These are phyloP conservation scores for Oryza meyeriana DNA, from an alignment of 176 grass and related monocot genomes.

Conservation along the genomic window DNA sequence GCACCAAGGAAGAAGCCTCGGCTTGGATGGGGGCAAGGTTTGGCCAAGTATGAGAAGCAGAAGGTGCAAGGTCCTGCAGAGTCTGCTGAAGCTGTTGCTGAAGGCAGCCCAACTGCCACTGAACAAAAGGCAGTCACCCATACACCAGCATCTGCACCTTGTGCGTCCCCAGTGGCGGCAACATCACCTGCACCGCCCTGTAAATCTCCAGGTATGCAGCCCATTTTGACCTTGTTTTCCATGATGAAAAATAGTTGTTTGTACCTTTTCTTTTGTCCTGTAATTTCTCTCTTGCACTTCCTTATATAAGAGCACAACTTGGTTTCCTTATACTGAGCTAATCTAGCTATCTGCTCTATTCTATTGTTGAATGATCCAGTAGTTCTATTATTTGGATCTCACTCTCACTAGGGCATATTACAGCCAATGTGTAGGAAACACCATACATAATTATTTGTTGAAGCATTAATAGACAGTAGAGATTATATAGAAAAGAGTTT, in stretches of 20 bases:
- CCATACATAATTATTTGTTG: background rate
- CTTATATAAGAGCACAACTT: background rate
- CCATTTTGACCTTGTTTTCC: conserved; percentile 1
- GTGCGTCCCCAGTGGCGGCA: background rate
- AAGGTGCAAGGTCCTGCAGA: conserved; percentile 61
- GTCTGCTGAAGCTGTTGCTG: conserved; percentile 16
- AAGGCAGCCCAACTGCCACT: conserved; percentile 11
- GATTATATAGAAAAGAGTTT: background rate
- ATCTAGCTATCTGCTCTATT: background rate
- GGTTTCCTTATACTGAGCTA: background rate
- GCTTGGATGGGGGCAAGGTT: conserved; percentile 94
- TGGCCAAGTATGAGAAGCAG: conserved; percentile 96
- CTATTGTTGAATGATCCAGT: background rate
- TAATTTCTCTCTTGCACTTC: background rate
- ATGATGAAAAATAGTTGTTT: conserved; percentile 1
- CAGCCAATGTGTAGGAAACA: background rate
- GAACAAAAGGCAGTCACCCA: conserved; percentile 9
- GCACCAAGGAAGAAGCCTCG: conserved; percentile 72
- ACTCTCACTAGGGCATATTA: background rate
- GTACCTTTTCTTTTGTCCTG: background rate
- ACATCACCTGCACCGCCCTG: conserved; percentile 18
- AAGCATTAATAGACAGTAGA: background rate
- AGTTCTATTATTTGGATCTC: background rate
- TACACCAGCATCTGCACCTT: background rate
- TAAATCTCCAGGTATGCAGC: conserved; percentile 35